Base-by-base conservation (phyloP, 331 rosid genomes). In the Quercus phellos region DNA sequence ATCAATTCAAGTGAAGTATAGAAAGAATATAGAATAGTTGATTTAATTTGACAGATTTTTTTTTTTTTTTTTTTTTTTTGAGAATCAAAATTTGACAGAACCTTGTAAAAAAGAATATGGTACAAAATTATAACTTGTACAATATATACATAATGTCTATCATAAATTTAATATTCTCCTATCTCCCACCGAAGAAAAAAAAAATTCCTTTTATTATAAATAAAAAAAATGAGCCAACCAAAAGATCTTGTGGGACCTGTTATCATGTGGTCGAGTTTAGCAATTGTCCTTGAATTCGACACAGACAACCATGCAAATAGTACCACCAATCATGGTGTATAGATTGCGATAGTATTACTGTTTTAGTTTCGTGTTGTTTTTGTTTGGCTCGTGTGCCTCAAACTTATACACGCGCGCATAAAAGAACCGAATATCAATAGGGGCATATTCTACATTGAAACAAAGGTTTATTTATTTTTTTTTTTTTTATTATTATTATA, bases 231-330 rank as follows among this genome's bases (percentile, higher is more conserved):
- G 58, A 70, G 55, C 7, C 11, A 1, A 55, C 55, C 55, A 7
- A 74, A 79, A 89, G 86, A 89, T 89, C 75, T 87, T 27, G 88
- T 74, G 84, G 88, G 89, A 53, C 88, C 79, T 55, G 34, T 18
- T 34, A 67, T 63, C 86, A 81, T 75, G 77, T 84, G 73, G 16
- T 60, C 30, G 22, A 60, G 56, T 22, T 51, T 51, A 42, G n/a
- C 38, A 55, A 54, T 19, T 79, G 69, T 64, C 78, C 79, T 34
- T 60, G 4, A 51, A 58, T 13, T n/a, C 22, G 43, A 64, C 46
- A 53, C 46, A 26, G 70, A 79, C 68, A 79, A 34, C 67, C 77
- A 50, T 61, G 61, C 42, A 34, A 34, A 34, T 34, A 4, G 51
- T 66, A 34, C 71, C 26, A 66, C 34, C 18, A 22, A 34, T 8